Base-by-base conservation (phyloP, 2,329 filamentous ascomycete genomes). In the Pestalotiopsis sp. region DNA sequence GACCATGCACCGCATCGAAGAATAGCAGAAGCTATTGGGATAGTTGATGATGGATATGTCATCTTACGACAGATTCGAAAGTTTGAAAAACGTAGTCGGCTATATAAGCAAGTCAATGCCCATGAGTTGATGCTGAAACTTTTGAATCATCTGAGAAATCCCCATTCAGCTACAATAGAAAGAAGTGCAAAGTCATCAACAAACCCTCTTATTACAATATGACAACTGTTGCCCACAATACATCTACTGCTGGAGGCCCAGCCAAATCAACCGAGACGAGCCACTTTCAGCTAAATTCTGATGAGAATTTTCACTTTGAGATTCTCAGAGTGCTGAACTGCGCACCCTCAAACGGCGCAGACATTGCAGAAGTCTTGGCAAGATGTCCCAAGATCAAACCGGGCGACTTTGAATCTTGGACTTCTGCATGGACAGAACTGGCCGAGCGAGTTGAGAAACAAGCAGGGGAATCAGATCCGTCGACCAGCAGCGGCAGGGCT, bases 341-440 rank as follows among this genome's bases (percentile, higher is more conserved):
- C 14, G 67, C 72, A 14, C 64, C 68, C n/a, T 74, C 74, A 55
- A 64, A 68, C 36, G 75, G 76, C 23, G 70, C 75, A 2, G 71
- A 76, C 65, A 70, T 74, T 25, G 74, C 70, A n/a, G 74, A 77
- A 66, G 72, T 78, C 36, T 61, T 78, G 20, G 69, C 68, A 60
- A 71, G 69, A 20, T 72, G 75, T 1, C 68, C 69, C 0, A 65
- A 52, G 45, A 52, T 52, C 45, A 52, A n/a, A 6, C n/a, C 45
- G 1, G 45, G 45, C 17, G n/a, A 52, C 45, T 52, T 52, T 52
- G 45, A 52, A 9, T 20, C 45, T 11, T 52, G 45, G 45, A 3
- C 45, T 20, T 20, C 45, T 9, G 45, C 45, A 6, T 52, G 45
- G 45, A 52, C 6, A 20, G 45, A 52, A 3, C 17, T 52, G 45